Base-by-base conservation (phyloP, 2,329 filamentous ascomycete genomes). In the Lomentospora prolificans region DNA sequence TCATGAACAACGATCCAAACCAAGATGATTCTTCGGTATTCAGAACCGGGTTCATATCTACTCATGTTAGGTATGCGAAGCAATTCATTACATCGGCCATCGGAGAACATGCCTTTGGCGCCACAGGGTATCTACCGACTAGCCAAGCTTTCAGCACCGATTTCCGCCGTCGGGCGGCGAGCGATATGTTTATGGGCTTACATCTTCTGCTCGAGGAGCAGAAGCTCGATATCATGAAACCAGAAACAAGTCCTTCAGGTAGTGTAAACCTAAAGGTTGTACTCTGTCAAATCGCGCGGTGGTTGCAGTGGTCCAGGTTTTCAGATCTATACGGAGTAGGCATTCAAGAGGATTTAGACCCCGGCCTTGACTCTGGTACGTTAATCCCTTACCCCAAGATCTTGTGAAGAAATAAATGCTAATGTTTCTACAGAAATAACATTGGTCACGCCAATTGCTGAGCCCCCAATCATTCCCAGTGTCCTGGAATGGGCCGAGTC, bases 151-250 rank as follows among this genome's bases (percentile, higher is more conserved):
- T 77, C 53, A 79, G 75, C 55, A 72, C 78, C 36, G 80, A 81
- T 57, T 75, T 76, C 52, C 79, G 83, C 46, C 76, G 79, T 56
- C 84, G 76, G 64, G 71, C 83, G 55, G 77, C 87, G 31, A 73
- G 86, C 65, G 80, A 88, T 64, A 76, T 87, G 53, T 79, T 92
- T 36, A 74, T 95, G 60, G 86, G 82, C 1, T 74, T 99, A 10
- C 94, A 99, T 70, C 75, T 97, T 3, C 74, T 95, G n/a, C 79
- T 87, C 0, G 92, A 99, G 67, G 94, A 99, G 66, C 79, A 87
- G 59, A 97, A 95, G 65, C 78, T 99, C 1, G 82, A 89, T 58
- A 79, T 85, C 3, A 74, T 76, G 59, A 69, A 69, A 0, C 70
- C 75, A 0, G 75, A 77, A 53, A 70, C 72, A 39, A 60, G 64